A percentile compares a stretch with the other conserved stretches of the same genome.
Conservation (phyloP, 1,284 basidiomycete species). For the Cryptococcus sp. region DNA sequence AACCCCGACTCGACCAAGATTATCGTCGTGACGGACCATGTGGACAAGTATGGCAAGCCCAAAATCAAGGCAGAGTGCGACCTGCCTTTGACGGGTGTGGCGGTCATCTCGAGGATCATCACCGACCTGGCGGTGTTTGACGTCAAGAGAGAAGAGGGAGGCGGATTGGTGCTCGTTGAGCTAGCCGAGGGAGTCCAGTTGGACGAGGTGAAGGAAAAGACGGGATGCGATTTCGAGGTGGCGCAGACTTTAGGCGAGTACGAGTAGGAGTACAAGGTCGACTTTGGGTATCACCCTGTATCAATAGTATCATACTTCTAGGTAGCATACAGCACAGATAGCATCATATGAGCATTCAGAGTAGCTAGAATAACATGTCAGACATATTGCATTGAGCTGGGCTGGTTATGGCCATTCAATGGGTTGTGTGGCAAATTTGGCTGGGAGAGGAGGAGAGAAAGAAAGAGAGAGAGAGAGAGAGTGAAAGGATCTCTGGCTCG, state of each 20-base stretch:
- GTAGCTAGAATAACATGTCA: too few relatives aligned
- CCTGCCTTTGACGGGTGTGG: constrained; percentile 80
- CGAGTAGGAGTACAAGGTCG: constrained; percentile 7
- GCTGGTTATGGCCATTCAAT: too few relatives aligned
- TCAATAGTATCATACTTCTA: too few relatives aligned
- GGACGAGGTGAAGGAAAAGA: constrained; percentile 79
- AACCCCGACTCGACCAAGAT: constrained; percentile 81
- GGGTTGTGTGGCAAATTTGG: too few relatives aligned
- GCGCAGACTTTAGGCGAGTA: constrained; percentile 44
- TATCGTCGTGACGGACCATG: constrained; percentile 83
- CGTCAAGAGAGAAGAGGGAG: constrained; percentile 61
- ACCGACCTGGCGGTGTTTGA: constrained; percentile 87
- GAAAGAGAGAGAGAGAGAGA: too few relatives aligned
- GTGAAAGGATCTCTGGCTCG: too few relatives aligned
- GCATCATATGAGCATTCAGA: too few relatives aligned
- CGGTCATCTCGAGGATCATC: constrained; percentile 81
- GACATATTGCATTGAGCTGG: too few relatives aligned
- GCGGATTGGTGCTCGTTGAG: constrained; percentile 68
- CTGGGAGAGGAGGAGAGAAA: too few relatives aligned
- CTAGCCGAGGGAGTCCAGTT: constrained; percentile 74
- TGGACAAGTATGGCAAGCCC: constrained; percentile 77
- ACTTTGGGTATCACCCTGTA: too few relatives aligned
- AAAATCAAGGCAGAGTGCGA: constrained; percentile 80
- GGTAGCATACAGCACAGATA: too few relatives aligned
- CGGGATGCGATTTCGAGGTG: constrained; percentile 65